A percentile compares a stretch with the other conserved stretches of the same genome.
Conservation (phyloP, 2,329 filamentous ascomycete species). For the Nigrospora osmanthi region DNA sequence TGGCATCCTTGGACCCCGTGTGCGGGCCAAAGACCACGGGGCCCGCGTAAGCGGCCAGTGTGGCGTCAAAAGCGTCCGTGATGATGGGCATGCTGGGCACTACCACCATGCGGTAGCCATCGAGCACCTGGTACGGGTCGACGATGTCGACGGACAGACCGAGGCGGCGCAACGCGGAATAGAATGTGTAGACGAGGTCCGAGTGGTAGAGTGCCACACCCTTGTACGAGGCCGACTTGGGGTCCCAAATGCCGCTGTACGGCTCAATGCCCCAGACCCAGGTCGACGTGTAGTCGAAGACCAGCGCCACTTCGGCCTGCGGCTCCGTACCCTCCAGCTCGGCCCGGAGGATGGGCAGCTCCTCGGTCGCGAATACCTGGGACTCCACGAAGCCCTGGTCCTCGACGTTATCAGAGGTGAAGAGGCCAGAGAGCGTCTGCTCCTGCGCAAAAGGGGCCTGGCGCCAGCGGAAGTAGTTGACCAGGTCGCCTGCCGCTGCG, state of each 20-base stretch:
- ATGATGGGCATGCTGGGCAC: constrained; percentile 13
- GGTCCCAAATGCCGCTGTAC: constrained; percentile 13
- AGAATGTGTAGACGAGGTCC: constrained; percentile 12
- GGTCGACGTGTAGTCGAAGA: constrained; percentile 12
- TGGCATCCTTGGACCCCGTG: constrained; percentile 8
- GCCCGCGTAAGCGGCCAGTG: constrained; percentile 6
- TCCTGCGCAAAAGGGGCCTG: constrained; percentile 14
- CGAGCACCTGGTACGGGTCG: constrained; percentile 8
- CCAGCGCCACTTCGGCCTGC: constrained; percentile 9
- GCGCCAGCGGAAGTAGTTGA: constrained; percentile 15
- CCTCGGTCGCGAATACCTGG: constrained; percentile 7
- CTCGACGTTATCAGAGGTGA: constrained; percentile 8
- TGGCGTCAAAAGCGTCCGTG: constrained; percentile 6
- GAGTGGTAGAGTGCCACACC: constrained; percentile 7
- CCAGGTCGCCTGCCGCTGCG: constrained; percentile 9
- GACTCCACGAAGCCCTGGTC: constrained; percentile 10
- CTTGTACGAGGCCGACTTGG: constrained; percentile 7
- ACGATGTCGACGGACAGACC: constrained; percentile 13
- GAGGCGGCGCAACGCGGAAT: constrained; percentile 12
- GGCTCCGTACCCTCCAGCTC: constrained; percentile 3
- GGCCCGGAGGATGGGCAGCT: constrained; percentile 8
- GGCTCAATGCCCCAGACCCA: constrained; percentile 14
- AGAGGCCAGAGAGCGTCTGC: constrained; percentile 12
- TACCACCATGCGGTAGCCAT: constrained; percentile 13
- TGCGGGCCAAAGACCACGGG: constrained; percentile 12